Conservation (phyloP, 2,329 filamentous ascomycete species). For the Colletotrichum sidae region DNA sequence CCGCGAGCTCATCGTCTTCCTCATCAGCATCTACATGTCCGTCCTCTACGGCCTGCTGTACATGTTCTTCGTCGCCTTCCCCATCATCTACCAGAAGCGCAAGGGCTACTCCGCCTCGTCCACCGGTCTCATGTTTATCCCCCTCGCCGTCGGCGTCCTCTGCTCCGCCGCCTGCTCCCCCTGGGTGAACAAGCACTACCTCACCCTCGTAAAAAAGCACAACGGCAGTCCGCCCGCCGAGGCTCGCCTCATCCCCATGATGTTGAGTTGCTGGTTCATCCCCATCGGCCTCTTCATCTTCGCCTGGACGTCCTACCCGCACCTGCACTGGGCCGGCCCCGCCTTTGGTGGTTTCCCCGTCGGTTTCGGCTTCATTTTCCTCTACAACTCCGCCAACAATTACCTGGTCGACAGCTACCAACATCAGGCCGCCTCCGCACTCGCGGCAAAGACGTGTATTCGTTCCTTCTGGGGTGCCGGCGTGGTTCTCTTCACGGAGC, state of each 20-base stretch:
- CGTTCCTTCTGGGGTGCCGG: slow-evolving; percentile 84
- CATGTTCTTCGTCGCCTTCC: slow-evolving; percentile 81
- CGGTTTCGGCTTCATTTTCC: slow-evolving; percentile 85
- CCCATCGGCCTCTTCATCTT: slow-evolving; percentile 69
- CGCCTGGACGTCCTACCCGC: slow-evolving; percentile 72
- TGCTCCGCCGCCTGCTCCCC: slow-evolving; percentile 75
- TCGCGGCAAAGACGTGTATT: slow-evolving; percentile 85
- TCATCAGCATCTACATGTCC: slow-evolving; percentile 87
- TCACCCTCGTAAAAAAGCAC: slow-evolving; percentile 70
- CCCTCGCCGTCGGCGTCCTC: slow-evolving; percentile 81
- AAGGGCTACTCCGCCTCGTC: slow-evolving; percentile 81
- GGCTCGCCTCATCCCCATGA: slow-evolving; percentile 84
- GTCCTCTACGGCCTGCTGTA: slow-evolving; percentile 81
- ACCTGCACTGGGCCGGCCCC: slow-evolving; percentile 77
- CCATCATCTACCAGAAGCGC: slow-evolving; percentile 79
- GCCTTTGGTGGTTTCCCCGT: slow-evolving; percentile 77
- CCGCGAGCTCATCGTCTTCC: slow-evolving; percentile 84
- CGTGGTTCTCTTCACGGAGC: slow-evolving; percentile 82
- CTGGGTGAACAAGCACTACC: slow-evolving; percentile 84
- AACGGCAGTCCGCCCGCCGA: slow-evolving; percentile 82
- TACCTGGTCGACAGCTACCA: slow-evolving; percentile 75
- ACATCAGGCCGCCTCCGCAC: slow-evolving; percentile 81
- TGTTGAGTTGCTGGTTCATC: slow-evolving; percentile 79
- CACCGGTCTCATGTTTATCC: slow-evolving; percentile 90
- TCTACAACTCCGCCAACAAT: slow-evolving; percentile 84